These are phyloP conservation scores for Pisolithus tinctorius DNA, from an alignment of 768 basidiomycete genomes.

Conservation along the genomic window DNA sequence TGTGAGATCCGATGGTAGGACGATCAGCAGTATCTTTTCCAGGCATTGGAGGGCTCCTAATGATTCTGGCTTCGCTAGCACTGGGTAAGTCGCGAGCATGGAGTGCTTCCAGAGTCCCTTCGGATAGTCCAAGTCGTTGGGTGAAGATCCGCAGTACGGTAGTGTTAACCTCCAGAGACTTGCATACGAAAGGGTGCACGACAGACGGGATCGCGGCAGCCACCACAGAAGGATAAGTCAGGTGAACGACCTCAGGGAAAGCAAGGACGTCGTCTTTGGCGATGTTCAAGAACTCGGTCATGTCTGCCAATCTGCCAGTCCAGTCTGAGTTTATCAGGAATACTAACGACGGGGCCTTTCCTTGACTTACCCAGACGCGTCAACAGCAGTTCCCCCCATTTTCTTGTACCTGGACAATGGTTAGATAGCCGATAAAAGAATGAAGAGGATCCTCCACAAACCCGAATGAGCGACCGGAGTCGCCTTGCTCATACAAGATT, in stretches of 20 bases:
- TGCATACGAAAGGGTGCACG: constrained; percentile 50
- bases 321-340: neutral
- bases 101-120: constrained; percentile 36
- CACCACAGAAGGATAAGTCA: constrained; percentile 52
- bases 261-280: constrained; percentile 63
- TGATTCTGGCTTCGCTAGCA: constrained; percentile 52
- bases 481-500: constrained; percentile 37
- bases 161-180: constrained; percentile 50
- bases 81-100: constrained; percentile 44
- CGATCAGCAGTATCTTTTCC: constrained; percentile 22
- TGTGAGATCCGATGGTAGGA: constrained; percentile 56
- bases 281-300: constrained; percentile 58
- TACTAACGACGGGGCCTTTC: neutral
- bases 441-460: constrained; percentile 2
- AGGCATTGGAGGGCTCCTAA: constrained; percentile 39
- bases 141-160: constrained; percentile 52
- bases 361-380: constrained; percentile 41
- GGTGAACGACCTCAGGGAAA: constrained; percentile 45
- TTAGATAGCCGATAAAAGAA: neutral
- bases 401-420: constrained; percentile 45
- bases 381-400: constrained; percentile 54
- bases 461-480: constrained; percentile 36
- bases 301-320: constrained; percentile 32
- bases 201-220: constrained; percentile 42
- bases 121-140: constrained; percentile 45